A percentile compares a stretch with the other conserved stretches of the same genome.
These are phyloP conservation scores for Arachnomyces sp. DNA, from an alignment of 2,329 filamentous ascomycete genomes.

Conservation along the genomic window DNA sequence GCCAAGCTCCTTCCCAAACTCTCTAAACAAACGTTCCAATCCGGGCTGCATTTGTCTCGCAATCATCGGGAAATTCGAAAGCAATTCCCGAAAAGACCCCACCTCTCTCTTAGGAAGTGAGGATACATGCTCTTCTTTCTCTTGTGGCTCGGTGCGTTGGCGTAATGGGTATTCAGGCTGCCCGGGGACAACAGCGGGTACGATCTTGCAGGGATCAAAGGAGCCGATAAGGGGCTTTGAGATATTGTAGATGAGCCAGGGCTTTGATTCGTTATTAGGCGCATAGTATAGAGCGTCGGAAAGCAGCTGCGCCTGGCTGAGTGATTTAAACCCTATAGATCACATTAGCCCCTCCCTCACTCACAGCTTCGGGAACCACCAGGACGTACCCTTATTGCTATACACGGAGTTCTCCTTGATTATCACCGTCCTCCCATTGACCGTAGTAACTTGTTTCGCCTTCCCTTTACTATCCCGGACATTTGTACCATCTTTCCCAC, in stretches of 20 bases:
- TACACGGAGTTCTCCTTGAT: slow-evolving; percentile 90
- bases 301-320: slow-evolving; percentile 82
- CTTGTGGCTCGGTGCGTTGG: slow-evolving; percentile 14
- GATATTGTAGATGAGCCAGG: slow-evolving; percentile 97
- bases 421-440: slow-evolving; percentile 87
- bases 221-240: slow-evolving; percentile 77
- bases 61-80: slow-evolving; percentile 91
- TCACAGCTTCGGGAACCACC: background rate
- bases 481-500: slow-evolving; percentile 50
- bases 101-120: slow-evolving; percentile 71
- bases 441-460: slow-evolving; percentile 85
- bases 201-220: slow-evolving; percentile 67
- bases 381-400: slow-evolving; percentile 76
- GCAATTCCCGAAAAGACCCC: slow-evolving; percentile 77
- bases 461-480: slow-evolving; percentile 83
- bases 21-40: slow-evolving; percentile 77
- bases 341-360: slow-evolving; percentile 17
- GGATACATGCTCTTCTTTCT: slow-evolving; percentile 25
- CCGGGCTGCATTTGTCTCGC: slow-evolving; percentile 92
- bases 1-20: slow-evolving; percentile 79
- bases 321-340: slow-evolving; percentile 69
- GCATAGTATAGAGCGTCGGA: slow-evolving; percentile 81
- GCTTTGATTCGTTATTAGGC: slow-evolving; percentile 76
- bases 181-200: slow-evolving; percentile 52
- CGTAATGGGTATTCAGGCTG: slow-evolving; percentile 22